phyloP scores from a whole-genome alignment of 1,284 basidiomycete genomes.

The Rhodotorula sp. region DNA sequence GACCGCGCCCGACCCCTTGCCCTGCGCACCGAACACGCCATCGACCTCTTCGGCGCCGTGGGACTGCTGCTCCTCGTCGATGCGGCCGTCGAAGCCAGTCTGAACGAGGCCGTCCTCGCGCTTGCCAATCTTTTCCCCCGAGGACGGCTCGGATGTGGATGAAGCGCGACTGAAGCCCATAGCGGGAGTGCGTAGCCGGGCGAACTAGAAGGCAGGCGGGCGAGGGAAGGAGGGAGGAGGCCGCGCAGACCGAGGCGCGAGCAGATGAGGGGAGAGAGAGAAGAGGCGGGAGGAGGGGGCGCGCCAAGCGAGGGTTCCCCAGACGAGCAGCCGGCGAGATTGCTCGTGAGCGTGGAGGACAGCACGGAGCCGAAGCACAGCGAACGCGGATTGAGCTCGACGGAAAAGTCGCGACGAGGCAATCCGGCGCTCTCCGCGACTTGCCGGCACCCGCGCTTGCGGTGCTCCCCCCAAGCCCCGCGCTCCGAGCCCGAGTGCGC shows the following conservation, averaged over 20 bases:
- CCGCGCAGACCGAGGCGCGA: not conserved
- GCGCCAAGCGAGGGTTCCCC: not conserved
- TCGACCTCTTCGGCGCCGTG: conserved; percentile 8
- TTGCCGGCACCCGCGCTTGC: not conserved
- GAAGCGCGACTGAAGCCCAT: conserved; percentile 5
- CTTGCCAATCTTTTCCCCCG: conserved; percentile 8
- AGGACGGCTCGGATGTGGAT: not conserved
- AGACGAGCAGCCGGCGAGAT: conserved; percentile 1
- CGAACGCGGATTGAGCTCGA: not conserved
- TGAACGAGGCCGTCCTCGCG: conserved; percentile 21
- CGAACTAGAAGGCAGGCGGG: not conserved
- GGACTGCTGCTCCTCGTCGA: conserved; percentile 12
- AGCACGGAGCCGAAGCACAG: not conserved
- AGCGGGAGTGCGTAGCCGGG: no score
- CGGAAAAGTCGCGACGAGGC: not conserved
- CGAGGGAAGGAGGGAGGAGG: not conserved
- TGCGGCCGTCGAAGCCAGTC: conserved; percentile 8
- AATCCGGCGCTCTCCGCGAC: not conserved
- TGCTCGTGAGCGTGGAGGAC: not conserved
- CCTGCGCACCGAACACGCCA: conserved; percentile 29
- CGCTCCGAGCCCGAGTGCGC: no score
- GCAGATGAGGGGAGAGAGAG: not conserved
- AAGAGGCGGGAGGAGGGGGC: not conserved
- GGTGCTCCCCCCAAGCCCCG: no score
- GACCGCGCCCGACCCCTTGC: conserved; percentile 7